phyloP scores from a whole-genome alignment of 1,284 basidiomycete species.

The Sanghuangporus baumii region DNA sequence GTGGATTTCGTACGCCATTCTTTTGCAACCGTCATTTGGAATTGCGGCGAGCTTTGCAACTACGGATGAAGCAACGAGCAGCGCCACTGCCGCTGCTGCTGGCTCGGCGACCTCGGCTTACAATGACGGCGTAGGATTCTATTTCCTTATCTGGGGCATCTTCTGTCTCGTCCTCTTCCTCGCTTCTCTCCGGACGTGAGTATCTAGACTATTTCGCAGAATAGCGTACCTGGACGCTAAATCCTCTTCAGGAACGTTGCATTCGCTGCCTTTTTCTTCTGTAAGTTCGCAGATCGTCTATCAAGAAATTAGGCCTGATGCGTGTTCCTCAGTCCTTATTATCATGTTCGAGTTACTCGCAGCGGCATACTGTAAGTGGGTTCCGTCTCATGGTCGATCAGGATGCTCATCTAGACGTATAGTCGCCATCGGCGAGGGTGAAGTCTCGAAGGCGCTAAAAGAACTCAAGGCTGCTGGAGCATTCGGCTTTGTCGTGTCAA shows the following conservation, averaged over 20 bases:
- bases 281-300: neutral
- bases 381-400: neutral
- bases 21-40: neutral
- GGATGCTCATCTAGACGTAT: neutral
- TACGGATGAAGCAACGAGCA: constrained; percentile 9
- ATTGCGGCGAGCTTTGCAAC: constrained; percentile 8
- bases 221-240: neutral
- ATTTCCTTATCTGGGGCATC: constrained; percentile 18
- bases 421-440: neutral
- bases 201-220: neutral
- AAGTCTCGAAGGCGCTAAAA: neutral
- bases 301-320: neutral
- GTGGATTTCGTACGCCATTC: neutral
- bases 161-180: constrained; percentile 16
- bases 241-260: neutral
- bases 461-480: neutral
- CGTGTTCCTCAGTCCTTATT: neutral
- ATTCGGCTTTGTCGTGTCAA: neutral
- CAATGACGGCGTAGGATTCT: constrained; percentile 18
- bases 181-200: constrained; percentile 18
- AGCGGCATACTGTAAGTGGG: neutral
- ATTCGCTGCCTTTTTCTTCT: neutral
- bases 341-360: neutral
- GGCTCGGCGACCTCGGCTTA: constrained; percentile 15
- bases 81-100: constrained; percentile 14